Percentiles rank a stretch among this genome's conserved stretches.
Conservation (phyloP, 495 filamentous ascomycete species). For the Penicillium psychrofluorescens region DNA sequence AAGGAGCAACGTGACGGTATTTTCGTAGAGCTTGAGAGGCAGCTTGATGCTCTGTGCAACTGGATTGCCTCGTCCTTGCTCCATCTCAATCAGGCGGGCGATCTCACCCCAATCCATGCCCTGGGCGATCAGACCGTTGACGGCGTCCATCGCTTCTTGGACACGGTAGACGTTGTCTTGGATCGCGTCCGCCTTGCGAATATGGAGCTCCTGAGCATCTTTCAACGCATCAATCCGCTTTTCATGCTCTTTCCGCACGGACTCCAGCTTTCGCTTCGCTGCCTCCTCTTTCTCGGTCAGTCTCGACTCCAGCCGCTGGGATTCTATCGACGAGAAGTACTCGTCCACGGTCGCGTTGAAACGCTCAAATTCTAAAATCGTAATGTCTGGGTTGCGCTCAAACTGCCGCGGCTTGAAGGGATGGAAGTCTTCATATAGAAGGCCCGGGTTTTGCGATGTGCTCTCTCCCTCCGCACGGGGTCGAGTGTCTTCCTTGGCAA, state of each 20-base stretch:
- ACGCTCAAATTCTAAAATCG: constrained; percentile 66
- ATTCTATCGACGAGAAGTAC: constrained; percentile 94
- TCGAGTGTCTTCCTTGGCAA: constrained; percentile 59
- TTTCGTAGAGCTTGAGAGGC: constrained; percentile 82
- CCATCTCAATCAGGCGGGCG: constrained; percentile 76
- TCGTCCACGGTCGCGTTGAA: constrained; percentile 93
- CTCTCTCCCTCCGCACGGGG: constrained; percentile 29
- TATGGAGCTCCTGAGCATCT: constrained; percentile 69
- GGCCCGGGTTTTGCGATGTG: constrained; percentile 30
- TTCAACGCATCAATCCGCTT: constrained; percentile 78
- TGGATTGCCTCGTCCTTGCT: constrained; percentile 71
- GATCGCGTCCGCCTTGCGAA: constrained; percentile 83
- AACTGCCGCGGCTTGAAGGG: constrained; percentile 87
- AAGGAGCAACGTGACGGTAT: constrained; percentile 75
- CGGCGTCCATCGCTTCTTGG: constrained; percentile 81
- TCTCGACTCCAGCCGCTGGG: constrained; percentile 80
- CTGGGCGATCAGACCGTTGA: constrained; percentile 82
- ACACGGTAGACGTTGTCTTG: constrained; percentile 83
- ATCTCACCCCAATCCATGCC: constrained; percentile 98
- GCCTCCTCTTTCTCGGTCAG: constrained; percentile 72
- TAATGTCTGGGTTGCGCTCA: constrained; percentile 52
- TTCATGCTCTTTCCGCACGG: constrained; percentile 71
- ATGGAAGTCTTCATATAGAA: constrained; percentile 92
- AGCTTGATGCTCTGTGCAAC: constrained; percentile 83
- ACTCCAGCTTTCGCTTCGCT: constrained; percentile 75